These are phyloP conservation scores for Geotrichum siamense DNA, from an alignment of 1,139 yeast species.

Conservation along the genomic window DNA sequence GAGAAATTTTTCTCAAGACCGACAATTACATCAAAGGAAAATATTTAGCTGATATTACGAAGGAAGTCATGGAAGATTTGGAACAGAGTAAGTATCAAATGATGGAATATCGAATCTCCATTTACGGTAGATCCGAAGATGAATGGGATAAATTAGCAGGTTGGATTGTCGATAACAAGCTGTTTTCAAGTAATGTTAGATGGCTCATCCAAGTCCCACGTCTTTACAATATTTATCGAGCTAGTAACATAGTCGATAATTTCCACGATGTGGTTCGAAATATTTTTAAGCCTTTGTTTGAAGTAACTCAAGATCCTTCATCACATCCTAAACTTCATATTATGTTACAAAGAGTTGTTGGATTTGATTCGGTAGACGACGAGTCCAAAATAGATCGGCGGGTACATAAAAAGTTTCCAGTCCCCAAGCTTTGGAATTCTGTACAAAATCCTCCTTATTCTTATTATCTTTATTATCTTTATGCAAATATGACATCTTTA, in stretches of 20 bases:
- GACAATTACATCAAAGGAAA: conserved; percentile 86
- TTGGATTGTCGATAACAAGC: conserved; percentile 91
- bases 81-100: conserved; percentile 94
- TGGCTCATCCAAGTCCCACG: conserved; percentile 97
- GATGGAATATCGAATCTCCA: conserved; percentile 91
- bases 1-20: conserved; percentile 92
- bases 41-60: conserved; percentile 87
- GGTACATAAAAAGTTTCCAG: conserved; percentile 72
- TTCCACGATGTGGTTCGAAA: conserved; percentile 76
- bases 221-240: conserved; percentile 80
- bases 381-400: conserved; percentile 88
- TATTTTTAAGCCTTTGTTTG: conserved; percentile 83
- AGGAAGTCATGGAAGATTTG: conserved; percentile 84
- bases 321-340: conserved; percentile 83
- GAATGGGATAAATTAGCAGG: conserved; percentile 96
- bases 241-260: conserved; percentile 56
- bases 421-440: conserved; percentile 73
- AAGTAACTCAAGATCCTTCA: conserved; percentile 76
- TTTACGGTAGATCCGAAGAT: conserved; percentile 79
- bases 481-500: conserved; percentile 75
- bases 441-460: conserved; percentile 92
- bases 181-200: conserved; percentile 88
- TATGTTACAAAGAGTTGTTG: conserved; percentile 88
- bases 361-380: conserved; percentile 97
- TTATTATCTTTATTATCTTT: conserved; percentile 83